phyloP scores from a whole-genome alignment of 805 yeast species.

The Candida yuanshanica region DNA sequence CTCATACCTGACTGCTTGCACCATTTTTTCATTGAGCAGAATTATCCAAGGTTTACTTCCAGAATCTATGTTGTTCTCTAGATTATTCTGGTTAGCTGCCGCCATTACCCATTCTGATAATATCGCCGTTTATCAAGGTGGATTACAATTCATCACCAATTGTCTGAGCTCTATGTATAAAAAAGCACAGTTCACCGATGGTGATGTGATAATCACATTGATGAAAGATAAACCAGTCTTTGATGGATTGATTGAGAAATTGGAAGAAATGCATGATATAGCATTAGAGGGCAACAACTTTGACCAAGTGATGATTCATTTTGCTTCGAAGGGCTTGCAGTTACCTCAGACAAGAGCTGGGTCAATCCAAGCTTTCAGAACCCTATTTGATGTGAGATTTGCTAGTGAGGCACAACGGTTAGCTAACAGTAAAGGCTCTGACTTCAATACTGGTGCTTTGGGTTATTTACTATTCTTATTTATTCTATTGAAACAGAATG shows the following conservation, averaged over 20 bases:
- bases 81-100: slow-evolving; percentile 34
- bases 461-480: slow-evolving; percentile 30
- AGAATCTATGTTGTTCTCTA: slow-evolving; percentile 24
- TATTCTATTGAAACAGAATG: slow-evolving; percentile 32
- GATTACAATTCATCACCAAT: slow-evolving; percentile 32
- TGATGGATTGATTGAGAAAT: slow-evolving; percentile 34
- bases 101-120: slow-evolving; percentile 28
- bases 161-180: slow-evolving; percentile 29
- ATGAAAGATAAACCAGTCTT: slow-evolving; percentile 27
- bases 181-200: slow-evolving; percentile 25
- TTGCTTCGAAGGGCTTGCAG: slow-evolving; percentile 52
- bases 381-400: slow-evolving; percentile 38
- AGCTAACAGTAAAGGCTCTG: slow-evolving; percentile 8
- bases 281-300: slow-evolving; percentile 40
- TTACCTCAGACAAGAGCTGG: slow-evolving; percentile 49
- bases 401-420: slow-evolving; percentile 25
- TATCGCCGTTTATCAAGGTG: slow-evolving; percentile 34
- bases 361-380: slow-evolving; percentile 40
- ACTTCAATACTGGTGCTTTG: slow-evolving; percentile 9
- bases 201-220: slow-evolving; percentile 21
- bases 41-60: slow-evolving; percentile 33
- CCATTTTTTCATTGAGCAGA: slow-evolving; percentile 35
- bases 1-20: slow-evolving; percentile 27
- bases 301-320: slow-evolving; percentile 42
- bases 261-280: slow-evolving; percentile 39